Base-by-base conservation (phyloP, 129 eudicot species). In the Flaveria bidentis region DNA sequence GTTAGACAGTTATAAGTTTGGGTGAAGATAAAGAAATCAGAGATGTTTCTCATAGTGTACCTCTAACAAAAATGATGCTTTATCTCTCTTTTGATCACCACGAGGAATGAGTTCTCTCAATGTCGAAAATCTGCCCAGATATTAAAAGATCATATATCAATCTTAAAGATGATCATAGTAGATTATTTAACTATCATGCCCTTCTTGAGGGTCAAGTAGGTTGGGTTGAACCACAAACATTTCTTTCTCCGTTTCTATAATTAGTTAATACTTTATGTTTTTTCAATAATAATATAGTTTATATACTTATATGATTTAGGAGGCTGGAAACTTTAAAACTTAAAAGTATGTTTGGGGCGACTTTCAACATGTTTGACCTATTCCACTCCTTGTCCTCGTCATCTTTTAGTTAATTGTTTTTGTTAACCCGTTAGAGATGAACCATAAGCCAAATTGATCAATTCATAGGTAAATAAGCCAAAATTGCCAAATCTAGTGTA, bases 1-100 rank as follows among this genome's bases (percentile, higher is more conserved):
- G 2, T 72, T 51, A 72, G 36, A 52, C 20, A 20, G 12, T 23
- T 51, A 10, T 61, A 33, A 52, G 13, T 73, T 73, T 66, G 25
- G 28, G 49, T 20, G 41, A 51, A 1, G 2, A 72, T 64, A 16
- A 52, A 46, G 53, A 25, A 15, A 18, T 22, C 55, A 60, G 55
- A 79, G 14, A 44, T 63, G 50, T 67, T 28, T 26, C 69, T 68
- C 60, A 0, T 58, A 1, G 23, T 50, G 30, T 84, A 91, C 99
- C 96, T 91, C 99, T 80, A 91, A 72, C 23, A 94, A 75, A 73
- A 94, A 94, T 53, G 99, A 94, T 36, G 99, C 99, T 84, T 94
- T 94, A 76, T 94, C 99, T 85, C 99, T 91, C 82, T 94, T 94
- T 65, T 89, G 97, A 77, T 94, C 99, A 82, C 96, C 85, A 47